phyloP scores from a whole-genome alignment of 805 yeast genomes.

The Suhomyces sp. region DNA sequence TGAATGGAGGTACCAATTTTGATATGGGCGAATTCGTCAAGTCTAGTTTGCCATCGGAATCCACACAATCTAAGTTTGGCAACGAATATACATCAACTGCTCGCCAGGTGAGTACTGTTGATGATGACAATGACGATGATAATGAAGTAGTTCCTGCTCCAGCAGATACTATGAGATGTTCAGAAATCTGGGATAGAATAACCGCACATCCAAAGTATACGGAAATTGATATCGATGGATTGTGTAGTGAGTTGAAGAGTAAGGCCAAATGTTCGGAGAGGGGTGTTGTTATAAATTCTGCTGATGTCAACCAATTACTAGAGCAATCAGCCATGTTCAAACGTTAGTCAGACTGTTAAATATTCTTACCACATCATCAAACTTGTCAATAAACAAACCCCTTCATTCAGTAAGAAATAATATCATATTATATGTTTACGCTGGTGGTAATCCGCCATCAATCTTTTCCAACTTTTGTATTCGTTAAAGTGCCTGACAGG shows the following conservation, averaged over 20 bases:
- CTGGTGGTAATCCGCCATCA: no score
- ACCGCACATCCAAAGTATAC: conserved; percentile 92
- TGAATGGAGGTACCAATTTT: conserved; percentile 36
- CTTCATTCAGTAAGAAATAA: no score
- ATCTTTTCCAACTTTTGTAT: no score
- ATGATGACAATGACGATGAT: conserved; percentile 27
- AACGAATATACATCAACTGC: background rate
- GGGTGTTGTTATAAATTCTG: conserved; percentile 84
- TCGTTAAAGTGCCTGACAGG: no score
- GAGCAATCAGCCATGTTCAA: conserved; percentile 19
- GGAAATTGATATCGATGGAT: conserved; percentile 90
- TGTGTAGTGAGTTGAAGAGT: conserved; percentile 82
- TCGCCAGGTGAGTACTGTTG: conserved; percentile 19
- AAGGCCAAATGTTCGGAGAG: conserved; percentile 94
- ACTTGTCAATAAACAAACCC: no score
- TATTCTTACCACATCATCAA: no score
- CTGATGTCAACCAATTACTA: conserved; percentile 66
- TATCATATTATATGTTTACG: no score
- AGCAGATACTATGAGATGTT: conserved; percentile 63
- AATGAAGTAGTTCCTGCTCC: conserved; percentile 66
- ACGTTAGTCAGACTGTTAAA: no score
- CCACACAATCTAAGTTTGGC: conserved; percentile 1
- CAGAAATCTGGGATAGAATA: conserved; percentile 95
- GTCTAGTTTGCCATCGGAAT: conserved; percentile 4
- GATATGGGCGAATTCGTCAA: conserved; percentile 35